Base-by-base conservation (phyloP, 1,284 basidiomycete genomes). In the Pulveroboletus sp. region DNA sequence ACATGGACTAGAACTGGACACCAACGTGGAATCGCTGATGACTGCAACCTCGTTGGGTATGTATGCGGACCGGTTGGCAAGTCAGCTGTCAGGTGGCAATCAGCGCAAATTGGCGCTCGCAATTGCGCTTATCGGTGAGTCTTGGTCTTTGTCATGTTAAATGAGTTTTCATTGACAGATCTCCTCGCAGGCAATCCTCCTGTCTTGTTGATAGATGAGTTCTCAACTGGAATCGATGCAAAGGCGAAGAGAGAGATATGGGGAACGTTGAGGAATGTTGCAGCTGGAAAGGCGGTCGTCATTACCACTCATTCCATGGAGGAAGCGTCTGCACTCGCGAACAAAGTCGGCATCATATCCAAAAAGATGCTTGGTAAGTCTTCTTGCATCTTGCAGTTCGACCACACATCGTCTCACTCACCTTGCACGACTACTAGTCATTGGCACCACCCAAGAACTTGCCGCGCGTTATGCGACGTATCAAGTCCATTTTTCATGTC, bases 241-340 rank as follows among this genome's bases (percentile, higher is more conserved):
- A 90, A 85, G 72, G 91, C 87, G 78, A 92, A 92, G 72, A 78
- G 91, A 43, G 87, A 91, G 25, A 89, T 92, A 80, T 93, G 91
- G 91, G 77, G 77, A 18, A 90, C 87, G 0, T 75, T 92, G 45
- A 78, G 85, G 56, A 80, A 80, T 38, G 84, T 89, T 6, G 77
- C 85, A 1, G 76, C 80, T 35, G 83, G 87, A 48, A 86, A 89
- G 68, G 81, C 85, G 3, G 80, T 89, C 25, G 77, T 88, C 29
- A 84, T 89, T 52, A 88, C 86, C 1, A 89, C 86, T 8, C 86
- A 85, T 88, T 54, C 62, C n/a, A 92, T 92, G 89, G 90, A 92
- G 71, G 90, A 92, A 70, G 90, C 89, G 1, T 88, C 89, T 8
- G 87, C 88, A 2, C 77, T 92, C 3, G 86, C 89, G 0, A 85